Conservation (phyloP, 2,329 filamentous ascomycete species). For the Colletotrichum caudatum region DNA sequence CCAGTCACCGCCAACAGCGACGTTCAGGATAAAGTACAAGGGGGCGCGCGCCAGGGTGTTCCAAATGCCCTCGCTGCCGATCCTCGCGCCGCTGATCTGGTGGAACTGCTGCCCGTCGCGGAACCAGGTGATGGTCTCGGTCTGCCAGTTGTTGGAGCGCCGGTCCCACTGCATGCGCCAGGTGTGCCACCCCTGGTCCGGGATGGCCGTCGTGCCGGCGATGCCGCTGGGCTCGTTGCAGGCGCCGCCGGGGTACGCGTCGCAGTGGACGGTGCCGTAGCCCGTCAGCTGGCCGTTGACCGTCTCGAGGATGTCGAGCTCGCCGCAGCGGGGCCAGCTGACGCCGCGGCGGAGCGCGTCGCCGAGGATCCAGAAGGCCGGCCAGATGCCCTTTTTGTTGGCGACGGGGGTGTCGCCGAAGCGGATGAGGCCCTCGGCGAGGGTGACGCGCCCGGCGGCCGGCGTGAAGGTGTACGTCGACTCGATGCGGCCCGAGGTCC, state of each 20-base stretch:
- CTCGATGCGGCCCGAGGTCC: constrained; percentile 65
- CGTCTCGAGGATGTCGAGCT: constrained; percentile 64
- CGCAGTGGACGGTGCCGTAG: constrained; percentile 63
- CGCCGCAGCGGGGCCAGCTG: constrained; percentile 62
- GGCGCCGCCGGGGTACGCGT: constrained; percentile 55
- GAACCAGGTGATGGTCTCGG: constrained; percentile 63
- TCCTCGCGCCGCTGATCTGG: constrained; percentile 55
- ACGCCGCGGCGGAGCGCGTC: constrained; percentile 59
- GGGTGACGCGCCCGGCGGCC: constrained; percentile 53
- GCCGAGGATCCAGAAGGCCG: constrained; percentile 66
- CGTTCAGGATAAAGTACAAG: constrained; percentile 61
- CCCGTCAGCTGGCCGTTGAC: constrained; percentile 60
- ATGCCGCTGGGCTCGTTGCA: constrained; percentile 63
- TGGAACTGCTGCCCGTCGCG: constrained; percentile 59
- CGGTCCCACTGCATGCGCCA: constrained; percentile 63
- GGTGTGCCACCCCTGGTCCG: constrained; percentile 59
- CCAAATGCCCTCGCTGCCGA: constrained; percentile 59
- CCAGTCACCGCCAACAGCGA: constrained; percentile 61
- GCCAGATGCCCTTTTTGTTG: constrained; percentile 64
- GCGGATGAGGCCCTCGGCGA: constrained; percentile 59
- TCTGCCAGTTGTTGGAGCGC: constrained; percentile 56
- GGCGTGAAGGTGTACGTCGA: constrained; percentile 60
- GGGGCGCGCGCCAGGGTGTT: constrained; percentile 56
- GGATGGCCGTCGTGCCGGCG: constrained; percentile 52
- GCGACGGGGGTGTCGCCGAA: constrained; percentile 53